Evolutionary conservation across 1,284 basidiomycete genomes (phyloP).

Genomic region (Uromyces viciae-fabae): DNA sequence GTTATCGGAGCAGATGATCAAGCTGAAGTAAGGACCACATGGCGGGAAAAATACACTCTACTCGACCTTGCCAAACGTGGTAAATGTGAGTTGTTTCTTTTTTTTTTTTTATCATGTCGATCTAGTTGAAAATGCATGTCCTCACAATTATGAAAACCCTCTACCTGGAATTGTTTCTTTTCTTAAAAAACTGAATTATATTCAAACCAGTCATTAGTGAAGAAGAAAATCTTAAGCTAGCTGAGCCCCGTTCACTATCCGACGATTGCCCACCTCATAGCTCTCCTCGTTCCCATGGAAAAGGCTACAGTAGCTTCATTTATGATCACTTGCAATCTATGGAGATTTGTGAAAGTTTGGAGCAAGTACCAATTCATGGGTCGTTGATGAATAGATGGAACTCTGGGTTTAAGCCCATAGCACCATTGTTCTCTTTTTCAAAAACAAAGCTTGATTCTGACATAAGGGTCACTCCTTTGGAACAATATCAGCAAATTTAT

Average conservation of each 20-base stretch:
- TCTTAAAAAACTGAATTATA: not conserved
- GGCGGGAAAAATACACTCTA: slow-evolving; percentile 55
- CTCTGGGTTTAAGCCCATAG: slow-evolving; percentile 48
- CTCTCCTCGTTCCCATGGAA: not conserved
- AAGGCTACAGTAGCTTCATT: slow-evolving; percentile 28
- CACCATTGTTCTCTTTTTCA: slow-evolving; percentile 52
- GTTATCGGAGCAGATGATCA: slow-evolving; percentile 54
- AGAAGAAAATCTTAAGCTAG: not conserved
- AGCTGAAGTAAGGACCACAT: slow-evolving; percentile 58
- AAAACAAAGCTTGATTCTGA: slow-evolving; percentile 56
- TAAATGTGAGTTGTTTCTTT: slow-evolving; percentile 53
- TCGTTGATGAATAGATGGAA: slow-evolving; percentile 44
- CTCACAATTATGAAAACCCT: too few relatives aligned
- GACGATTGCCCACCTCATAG: slow-evolving; percentile 15
- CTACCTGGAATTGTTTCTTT: not conserved
- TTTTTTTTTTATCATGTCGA: too few relatives aligned
- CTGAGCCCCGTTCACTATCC: not conserved
- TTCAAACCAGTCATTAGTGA: not conserved
- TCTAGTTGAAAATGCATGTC: too few relatives aligned
- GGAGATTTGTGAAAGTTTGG: slow-evolving; percentile 44
- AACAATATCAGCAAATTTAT: slow-evolving; percentile 54
- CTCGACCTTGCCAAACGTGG: slow-evolving; percentile 56
- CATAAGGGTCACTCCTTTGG: slow-evolving; percentile 58
- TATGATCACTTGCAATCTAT: slow-evolving; percentile 25
- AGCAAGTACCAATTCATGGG: slow-evolving; percentile 50